Percentiles rank a stretch among this genome's conserved stretches.
These are phyloP conservation scores for Populus euphratica DNA, from an alignment of 345 rosid species.

Conservation along the genomic window DNA sequence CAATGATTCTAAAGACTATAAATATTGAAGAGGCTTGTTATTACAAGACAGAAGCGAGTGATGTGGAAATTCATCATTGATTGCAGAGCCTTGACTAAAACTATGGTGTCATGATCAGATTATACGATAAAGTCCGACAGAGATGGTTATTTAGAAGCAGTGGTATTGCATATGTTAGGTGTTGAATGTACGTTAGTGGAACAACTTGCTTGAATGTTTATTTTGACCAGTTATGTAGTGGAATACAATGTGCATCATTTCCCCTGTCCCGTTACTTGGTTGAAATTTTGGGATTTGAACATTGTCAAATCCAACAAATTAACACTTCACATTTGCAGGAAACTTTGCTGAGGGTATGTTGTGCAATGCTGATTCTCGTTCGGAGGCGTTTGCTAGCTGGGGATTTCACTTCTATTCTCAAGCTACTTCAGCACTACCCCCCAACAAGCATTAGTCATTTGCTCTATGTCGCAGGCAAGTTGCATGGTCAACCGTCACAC, in stretches of 20 bases:
- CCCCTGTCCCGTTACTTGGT: not conserved
- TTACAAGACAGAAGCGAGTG: not conserved
- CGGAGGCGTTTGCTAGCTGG: constrained; percentile 83
- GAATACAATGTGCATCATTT: not conserved
- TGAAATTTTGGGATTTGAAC: not conserved
- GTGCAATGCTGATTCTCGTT: constrained; percentile 87
- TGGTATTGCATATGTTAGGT: not conserved
- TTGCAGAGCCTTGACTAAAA: not conserved
- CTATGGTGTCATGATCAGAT: not conserved
- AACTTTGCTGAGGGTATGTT: constrained; percentile 81
- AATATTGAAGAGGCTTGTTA: not conserved
- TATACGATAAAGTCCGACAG: not conserved
- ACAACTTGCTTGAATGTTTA: not conserved
- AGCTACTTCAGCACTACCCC: constrained; percentile 77
- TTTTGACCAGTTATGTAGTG: not conserved
- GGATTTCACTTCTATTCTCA: constrained; percentile 78
- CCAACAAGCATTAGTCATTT: constrained; percentile 76
- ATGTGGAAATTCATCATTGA: not conserved
- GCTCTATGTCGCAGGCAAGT: constrained; percentile 85
- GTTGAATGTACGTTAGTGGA: not conserved
- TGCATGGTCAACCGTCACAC: constrained; percentile 43
- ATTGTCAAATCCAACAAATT: constrained; percentile 6
- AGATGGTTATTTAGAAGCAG: not conserved
- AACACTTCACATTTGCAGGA: constrained; percentile 50
- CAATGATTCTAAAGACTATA: not conserved